Base-by-base conservation (phyloP, 2,329 filamentous ascomycete species). In the Botrytis tulipae region DNA sequence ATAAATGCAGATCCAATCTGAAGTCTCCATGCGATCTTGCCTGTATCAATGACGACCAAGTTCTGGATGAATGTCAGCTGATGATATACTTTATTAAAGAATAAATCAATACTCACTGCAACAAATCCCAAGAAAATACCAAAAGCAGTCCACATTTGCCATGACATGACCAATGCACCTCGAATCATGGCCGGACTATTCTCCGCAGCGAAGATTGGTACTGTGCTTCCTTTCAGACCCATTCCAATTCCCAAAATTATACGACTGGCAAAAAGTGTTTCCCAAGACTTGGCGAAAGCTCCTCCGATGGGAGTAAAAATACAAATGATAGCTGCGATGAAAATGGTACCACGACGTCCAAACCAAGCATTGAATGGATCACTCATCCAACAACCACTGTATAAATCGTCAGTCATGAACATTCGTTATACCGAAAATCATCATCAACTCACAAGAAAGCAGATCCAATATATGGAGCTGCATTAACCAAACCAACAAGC, bases 141-240 rank as follows among this genome's bases (percentile, higher is more conserved):
- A 79, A 90, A 88, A 9, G 86, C 86, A 7, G 86, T 90, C 88
- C 89, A 92, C 81, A 92, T 84, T 82, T 95, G 91, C 93, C 93
- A 95, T 75, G 90, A 91, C 93, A 96, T 95, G 77, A 95, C 92
- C 29, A 96, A 85, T 12, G 91, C 87, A 73, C 87, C 87, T 70
- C 87, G 84, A 74, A 89, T 86, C 18, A 80, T 77, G 7, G 86
- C 84, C 4, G 87, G 87, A 3, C 85, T 84, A 70, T 86, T 87
- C 78, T 89, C 87, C 0, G 87, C 87, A 12, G 86, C 84, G 76
- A 85, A 89, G 51, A 86, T 83, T 0, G 85, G 84, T 16, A 86
- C 82, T 6, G 76, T 87, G 1, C 84, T 84, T 29, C 82, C 85
- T 74, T 87, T 88, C 61, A 88, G 77, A 3, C 89, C 89, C 86